phyloP scores from a whole-genome alignment of 2,329 filamentous ascomycete species.

The Colletotrichum magnum region DNA sequence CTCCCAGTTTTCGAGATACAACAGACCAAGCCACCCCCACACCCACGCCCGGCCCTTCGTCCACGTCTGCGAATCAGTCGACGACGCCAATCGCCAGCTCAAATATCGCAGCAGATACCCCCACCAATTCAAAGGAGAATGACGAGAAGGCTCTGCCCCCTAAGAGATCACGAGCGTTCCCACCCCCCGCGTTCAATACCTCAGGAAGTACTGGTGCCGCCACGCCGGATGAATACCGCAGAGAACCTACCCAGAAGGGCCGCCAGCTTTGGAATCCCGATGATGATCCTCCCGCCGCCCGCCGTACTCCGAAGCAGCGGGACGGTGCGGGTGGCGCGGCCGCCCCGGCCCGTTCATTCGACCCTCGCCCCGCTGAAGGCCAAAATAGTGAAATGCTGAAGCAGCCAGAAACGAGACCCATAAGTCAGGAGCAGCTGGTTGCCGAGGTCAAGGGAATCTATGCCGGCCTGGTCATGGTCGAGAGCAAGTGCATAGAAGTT shows the following conservation, averaged over 20 bases:
- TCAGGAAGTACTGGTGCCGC: too few species aligned
- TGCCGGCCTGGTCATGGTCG: constrained; percentile 86
- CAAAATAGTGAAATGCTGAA: constrained; percentile 37
- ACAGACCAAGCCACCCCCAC: too few species aligned
- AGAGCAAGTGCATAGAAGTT: constrained; percentile 88
- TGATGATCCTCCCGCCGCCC: background rate
- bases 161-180: too few species aligned
- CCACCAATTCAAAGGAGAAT: too few species aligned
- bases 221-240: background rate
- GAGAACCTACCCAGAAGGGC: background rate
- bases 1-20: too few species aligned
- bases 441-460: constrained; percentile 89
- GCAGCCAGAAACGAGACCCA: constrained; percentile 76
- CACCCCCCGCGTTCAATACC: too few species aligned
- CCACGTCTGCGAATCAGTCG: too few species aligned
- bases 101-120: too few species aligned
- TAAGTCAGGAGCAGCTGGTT: constrained; percentile 83
- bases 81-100: too few species aligned
- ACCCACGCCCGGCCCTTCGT: too few species aligned
- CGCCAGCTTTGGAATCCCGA: constrained; percentile 9
- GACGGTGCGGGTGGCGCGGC: rapidly evolving
- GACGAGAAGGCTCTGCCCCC: too few species aligned
- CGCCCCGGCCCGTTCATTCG: rapidly evolving
- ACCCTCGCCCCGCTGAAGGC: rapidly evolving
- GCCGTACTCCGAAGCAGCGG: background rate